These are phyloP conservation scores for Aspergillus jensenii DNA, from an alignment of 2,329 filamentous ascomycete genomes.

Conservation along the genomic window DNA sequence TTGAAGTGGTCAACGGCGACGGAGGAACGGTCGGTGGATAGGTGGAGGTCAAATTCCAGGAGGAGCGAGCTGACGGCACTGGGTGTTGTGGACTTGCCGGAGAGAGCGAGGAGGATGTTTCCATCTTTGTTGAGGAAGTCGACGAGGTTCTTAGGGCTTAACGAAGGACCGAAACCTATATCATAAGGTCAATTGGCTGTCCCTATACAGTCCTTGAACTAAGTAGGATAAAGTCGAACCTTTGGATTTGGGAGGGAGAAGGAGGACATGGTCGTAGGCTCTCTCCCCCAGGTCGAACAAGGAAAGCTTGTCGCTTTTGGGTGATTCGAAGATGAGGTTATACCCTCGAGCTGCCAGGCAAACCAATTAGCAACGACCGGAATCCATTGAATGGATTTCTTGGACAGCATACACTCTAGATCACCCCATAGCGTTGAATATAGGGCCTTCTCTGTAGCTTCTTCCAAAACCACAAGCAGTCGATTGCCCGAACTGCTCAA, in stretches of 20 bases:
- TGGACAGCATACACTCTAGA: slow-evolving; percentile 41
- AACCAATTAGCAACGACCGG: slow-evolving; percentile 13
- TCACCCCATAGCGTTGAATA: slow-evolving; percentile 73
- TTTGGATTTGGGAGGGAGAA: slow-evolving; percentile 89
- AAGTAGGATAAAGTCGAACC: slow-evolving; percentile 49
- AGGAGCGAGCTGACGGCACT: slow-evolving; percentile 75
- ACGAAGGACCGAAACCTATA: slow-evolving; percentile 77
- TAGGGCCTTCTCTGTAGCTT: slow-evolving; percentile 72
- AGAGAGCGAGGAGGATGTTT: slow-evolving; percentile 85
- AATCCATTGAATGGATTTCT: not conserved
- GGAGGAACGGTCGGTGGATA: slow-evolving; percentile 82
- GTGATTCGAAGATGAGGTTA: slow-evolving; percentile 75
- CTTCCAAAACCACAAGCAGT: slow-evolving; percentile 83
- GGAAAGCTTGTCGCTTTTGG: slow-evolving; percentile 73
- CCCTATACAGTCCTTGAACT: not conserved
- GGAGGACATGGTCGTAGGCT: slow-evolving; percentile 84
- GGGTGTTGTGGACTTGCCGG: slow-evolving; percentile 68
- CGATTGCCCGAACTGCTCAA: slow-evolving; percentile 76
- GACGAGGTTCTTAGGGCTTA: slow-evolving; percentile 82
- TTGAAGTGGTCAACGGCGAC: slow-evolving; percentile 95
- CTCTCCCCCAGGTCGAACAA: slow-evolving; percentile 86
- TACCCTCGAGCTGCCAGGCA: slow-evolving; percentile 72
- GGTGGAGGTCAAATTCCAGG: slow-evolving; percentile 80
- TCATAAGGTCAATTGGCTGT: slow-evolving; percentile 25
- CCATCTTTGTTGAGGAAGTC: slow-evolving; percentile 89